phyloP scores from a whole-genome alignment of 805 yeast genomes.

The Priceomyces melissophilus region DNA sequence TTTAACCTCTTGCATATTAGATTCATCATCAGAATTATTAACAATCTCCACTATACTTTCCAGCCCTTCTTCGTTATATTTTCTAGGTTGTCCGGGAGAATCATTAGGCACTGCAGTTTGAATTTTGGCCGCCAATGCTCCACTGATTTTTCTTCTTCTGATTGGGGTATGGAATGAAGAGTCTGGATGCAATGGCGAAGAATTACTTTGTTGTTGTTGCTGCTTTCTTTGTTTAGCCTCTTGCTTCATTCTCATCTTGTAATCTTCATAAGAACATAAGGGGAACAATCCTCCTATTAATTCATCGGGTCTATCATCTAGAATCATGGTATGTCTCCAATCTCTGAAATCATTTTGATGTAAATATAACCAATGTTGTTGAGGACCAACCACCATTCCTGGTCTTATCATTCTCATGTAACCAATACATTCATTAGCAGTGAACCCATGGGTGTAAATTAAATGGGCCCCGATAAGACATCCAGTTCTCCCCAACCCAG shows the following conservation, averaged over 20 bases:
- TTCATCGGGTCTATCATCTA: constrained; percentile 64
- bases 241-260: constrained; percentile 49
- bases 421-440: constrained; percentile 95
- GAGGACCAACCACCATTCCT: constrained; percentile 99
- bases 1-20: constrained; percentile 20
- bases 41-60: constrained; percentile 31
- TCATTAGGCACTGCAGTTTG: constrained; percentile 83
- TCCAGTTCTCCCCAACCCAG: constrained; percentile 97
- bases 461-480: constrained; percentile 96
- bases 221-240: constrained; percentile 37
- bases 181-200: constrained; percentile 30
- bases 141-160: constrained; percentile 61
- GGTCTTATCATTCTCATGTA: constrained; percentile 96
- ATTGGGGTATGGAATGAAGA: constrained; percentile 70
- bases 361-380: constrained; percentile 96
- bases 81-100: constrained; percentile 97
- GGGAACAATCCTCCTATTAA: constrained; percentile 67
- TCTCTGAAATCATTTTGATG: constrained; percentile 95
- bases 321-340: constrained; percentile 89
- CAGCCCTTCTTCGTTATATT: constrained; percentile 40
- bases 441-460: constrained; percentile 93
- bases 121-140: constrained; percentile 64
- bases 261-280: constrained; percentile 59
- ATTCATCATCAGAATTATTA: constrained; percentile 46
- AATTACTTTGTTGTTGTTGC: constrained; percentile 30